These are phyloP conservation scores for Proliferodiscus dingleyae DNA, from an alignment of 2,329 filamentous ascomycete species.

Conservation along the genomic window DNA sequence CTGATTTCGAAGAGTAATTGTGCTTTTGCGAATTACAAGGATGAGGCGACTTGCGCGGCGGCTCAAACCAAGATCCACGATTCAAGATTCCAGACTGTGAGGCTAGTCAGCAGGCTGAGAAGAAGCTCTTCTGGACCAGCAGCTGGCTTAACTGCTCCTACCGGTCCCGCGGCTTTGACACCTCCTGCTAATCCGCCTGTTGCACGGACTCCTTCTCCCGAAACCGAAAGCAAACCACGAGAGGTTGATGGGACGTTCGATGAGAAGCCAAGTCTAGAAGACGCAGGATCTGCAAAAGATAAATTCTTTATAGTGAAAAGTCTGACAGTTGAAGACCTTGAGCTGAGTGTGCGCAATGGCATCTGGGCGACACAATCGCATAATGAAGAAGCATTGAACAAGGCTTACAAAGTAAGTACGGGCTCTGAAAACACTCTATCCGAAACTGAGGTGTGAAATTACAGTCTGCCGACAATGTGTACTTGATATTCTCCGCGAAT, in stretches of 20 bases:
- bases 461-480: slow-evolving; percentile 76
- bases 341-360: slow-evolving; percentile 79
- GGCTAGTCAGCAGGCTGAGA: slow-evolving; percentile 78
- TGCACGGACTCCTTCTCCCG: slow-evolving; percentile 23
- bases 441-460: slow-evolving; percentile 5
- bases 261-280: slow-evolving; percentile 5
- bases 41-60: slow-evolving; percentile 66
- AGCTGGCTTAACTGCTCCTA: slow-evolving; percentile 23
- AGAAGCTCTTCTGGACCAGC: slow-evolving; percentile 42
- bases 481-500: slow-evolving; percentile 91
- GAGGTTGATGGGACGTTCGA: slow-evolving; percentile 9
- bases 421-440: no score
- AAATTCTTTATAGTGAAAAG: slow-evolving; percentile 93
- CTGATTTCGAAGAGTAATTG: slow-evolving; percentile 97
- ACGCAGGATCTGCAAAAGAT: slow-evolving; percentile 44
- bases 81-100: slow-evolving; percentile 79
- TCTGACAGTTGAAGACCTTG: slow-evolving; percentile 82
- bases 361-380: slow-evolving; percentile 94
- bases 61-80: slow-evolving; percentile 87
- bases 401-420: slow-evolving; percentile 67
- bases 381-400: slow-evolving; percentile 80
- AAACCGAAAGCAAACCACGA: slow-evolving; percentile 31
- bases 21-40: slow-evolving; percentile 91
- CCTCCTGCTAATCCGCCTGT: slow-evolving; percentile 19
- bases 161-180: slow-evolving; percentile 27